These are phyloP conservation scores for Penicillium cinerascens DNA, from an alignment of 495 filamentous ascomycete genomes.

Conservation along the genomic window DNA sequence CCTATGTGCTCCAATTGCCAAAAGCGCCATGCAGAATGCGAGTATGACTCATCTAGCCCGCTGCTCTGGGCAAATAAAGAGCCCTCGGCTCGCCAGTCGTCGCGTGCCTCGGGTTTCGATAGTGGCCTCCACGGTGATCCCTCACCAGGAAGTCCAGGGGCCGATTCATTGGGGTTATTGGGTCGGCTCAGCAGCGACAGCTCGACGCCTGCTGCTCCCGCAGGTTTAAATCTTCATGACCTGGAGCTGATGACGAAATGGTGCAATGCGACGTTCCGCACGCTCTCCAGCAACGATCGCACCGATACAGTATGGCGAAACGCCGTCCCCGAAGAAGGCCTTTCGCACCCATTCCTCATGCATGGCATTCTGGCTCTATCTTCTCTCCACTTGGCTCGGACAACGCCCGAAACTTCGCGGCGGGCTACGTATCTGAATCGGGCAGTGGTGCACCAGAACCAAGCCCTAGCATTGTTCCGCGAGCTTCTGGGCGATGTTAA, in stretches of 20 bases:
- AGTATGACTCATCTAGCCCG: conserved; percentile 36
- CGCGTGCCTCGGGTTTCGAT: conserved; percentile 20
- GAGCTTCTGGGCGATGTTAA: conserved; percentile 38
- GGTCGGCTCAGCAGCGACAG: conserved; percentile 18
- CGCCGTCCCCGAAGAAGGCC: conserved; percentile 42
- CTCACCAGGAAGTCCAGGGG: conserved; percentile 4
- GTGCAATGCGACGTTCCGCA: conserved; percentile 35
- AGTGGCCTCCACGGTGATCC: conserved; percentile 21
- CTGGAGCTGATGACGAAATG: conserved; percentile 46
- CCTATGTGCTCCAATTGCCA: conserved; percentile 40
- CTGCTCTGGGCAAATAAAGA: conserved; percentile 41
- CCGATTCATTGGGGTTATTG: conserved; percentile 29
- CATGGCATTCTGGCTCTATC: conserved; percentile 52
- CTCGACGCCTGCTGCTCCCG: conserved; percentile 1
- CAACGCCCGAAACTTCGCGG: conserved; percentile 17
- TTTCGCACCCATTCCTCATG: conserved; percentile 48
- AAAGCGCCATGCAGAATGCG: conserved; percentile 37
- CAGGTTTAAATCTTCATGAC: conserved; percentile 31
- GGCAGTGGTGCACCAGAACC: conserved; percentile 48
- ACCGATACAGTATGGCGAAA: conserved; percentile 42
- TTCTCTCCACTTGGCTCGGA: conserved; percentile 44
- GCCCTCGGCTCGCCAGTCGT: conserved; percentile 10
- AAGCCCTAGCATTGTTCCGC: conserved; percentile 45
- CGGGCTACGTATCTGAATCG: conserved; percentile 31
- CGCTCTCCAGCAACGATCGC: conserved; percentile 28